Base-by-base conservation (phyloP, 805 yeast genomes). In the Nakazawaea molendinolei region DNA sequence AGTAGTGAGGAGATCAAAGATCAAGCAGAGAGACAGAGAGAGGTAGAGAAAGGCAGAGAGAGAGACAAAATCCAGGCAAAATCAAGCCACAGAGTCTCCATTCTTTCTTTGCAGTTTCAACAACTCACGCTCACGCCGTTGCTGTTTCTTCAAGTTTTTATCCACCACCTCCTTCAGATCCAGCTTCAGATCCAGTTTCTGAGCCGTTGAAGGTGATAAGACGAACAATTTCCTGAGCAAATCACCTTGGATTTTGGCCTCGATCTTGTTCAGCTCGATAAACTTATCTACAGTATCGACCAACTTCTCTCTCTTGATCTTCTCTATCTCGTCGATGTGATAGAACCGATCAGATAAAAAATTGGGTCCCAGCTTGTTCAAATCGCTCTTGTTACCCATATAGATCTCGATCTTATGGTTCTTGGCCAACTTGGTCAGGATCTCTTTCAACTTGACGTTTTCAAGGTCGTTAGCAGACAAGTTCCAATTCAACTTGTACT, bases 371-470 rank as follows among this genome's bases (percentile, higher is more conserved):
- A 16, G 15, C 7, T 19, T 23, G 13, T 26, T 22, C 8, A 37
- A 28, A 16, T 28, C 36, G 10, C 30, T 6, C 18, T 28, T 37
- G 13, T 12, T 8, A 9, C 22, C 40, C 13, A 37, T 20, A 15
- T 23, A 37, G 6, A 37, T 37, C 16, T 37, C 36, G 3, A 37
- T 25, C 15, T 27, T 31, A 22, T 17, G 14, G n/a, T 16, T 16
- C 16, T 32, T 31, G 20, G 19, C 13, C 19, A 37, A 14, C 16
- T 37, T 32, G 25, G 17, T 23, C 21, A n/a, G 16, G 12, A 37
- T 32, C n/a, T 37, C 40, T 17, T 32, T 37, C 26, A 32, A 23
- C 16, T 37, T 37, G 15, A 37, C 40, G 18, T 37, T 37, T 6
- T n/a, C 19, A 17, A 37, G 25, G 14, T 37, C 40, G 16, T 37